Evolutionary conservation across 352 stramenopile genomes (phyloP), one percentile per base, ranked within the genome.

Genomic region (Globisporangium abappressorium): DNA sequence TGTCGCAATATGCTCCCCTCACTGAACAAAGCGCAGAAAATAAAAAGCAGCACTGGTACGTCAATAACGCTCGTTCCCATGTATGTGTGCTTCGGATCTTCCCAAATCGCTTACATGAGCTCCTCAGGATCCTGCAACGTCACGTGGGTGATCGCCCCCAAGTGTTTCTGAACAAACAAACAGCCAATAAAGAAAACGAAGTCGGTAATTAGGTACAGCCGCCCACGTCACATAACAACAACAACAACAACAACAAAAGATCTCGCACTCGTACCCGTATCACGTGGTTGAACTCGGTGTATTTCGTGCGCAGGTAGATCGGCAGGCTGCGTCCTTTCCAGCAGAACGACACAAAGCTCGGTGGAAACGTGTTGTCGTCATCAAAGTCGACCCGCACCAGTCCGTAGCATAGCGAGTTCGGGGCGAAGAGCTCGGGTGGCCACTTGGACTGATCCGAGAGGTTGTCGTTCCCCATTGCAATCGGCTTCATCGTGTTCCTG

Each of bases 211-310:
- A 41, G 26, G 22, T 46, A 15, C 12, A 14, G 2, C 11, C 8
- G 4, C 34, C 8, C 20, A 28, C 5, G 15, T 28, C 20, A 60
- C 28, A 46, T 20, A 60, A 12, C 26, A 36, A 3, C 53, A 26
- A 18, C 26, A 28, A 18, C 26, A 28, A 58, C 12, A 30, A 15
- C 36, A 38, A 38, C 4, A 14, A 5, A 33, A 33, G 26, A 57
- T 15, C n/a, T 28, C 24, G 14, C 51, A 38, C 74, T n/a, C 80
- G 63, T 59, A 93, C 87, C 64, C 84, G 75, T 69, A 96, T 96
- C 47, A 93, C 83, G 58, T 95, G 89, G 70, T 96, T 92, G 71
- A 94, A 96, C 72, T 96, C 89, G 3, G 87, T 87, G 74, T 91
- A 93, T 64, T 96, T 96, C 7, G 86, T 93, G 56, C 89, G 85